Percentiles rank a stretch among this genome's conserved stretches.
Evolutionary conservation across 192 early-diverging fungal genomes (phyloP).

Genomic region (Jimgerdemannia flammicorona): DNA sequence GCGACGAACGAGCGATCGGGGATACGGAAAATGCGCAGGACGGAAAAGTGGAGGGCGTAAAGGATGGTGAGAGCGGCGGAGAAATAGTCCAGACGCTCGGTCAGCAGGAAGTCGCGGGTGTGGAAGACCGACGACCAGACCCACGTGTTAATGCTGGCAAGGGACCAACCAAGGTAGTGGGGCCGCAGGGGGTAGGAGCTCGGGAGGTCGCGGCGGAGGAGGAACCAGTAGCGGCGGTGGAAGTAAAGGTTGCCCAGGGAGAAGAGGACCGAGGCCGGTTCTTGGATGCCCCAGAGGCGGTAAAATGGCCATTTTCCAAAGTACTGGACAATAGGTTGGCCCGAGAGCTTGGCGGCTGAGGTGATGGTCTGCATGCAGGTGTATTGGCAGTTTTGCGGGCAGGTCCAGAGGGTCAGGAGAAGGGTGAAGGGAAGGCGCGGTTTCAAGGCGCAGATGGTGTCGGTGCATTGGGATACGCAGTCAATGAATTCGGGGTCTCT

Average conservation of each 20-base stretch:
- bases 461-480: background rate
- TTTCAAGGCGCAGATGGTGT: background rate
- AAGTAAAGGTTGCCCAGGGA: constrained; percentile 79
- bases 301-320: constrained; percentile 98
- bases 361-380: constrained; percentile 81
- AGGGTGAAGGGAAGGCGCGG: constrained; percentile 46
- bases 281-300: constrained; percentile 85
- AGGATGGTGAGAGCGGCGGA: constrained; percentile 78
- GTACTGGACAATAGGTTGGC: constrained; percentile 70
- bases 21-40: constrained; percentile 59
- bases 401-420: constrained; percentile 68
- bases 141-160: constrained; percentile 76
- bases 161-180: constrained; percentile 52
- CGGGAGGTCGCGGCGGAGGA: constrained; percentile 42
- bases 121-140: constrained; percentile 92
- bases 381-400: constrained; percentile 82
- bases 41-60: constrained; percentile 68
- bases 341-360: constrained; percentile 27
- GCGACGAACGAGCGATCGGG: constrained; percentile 22
- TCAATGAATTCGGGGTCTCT: background rate
- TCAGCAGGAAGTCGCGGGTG: constrained; percentile 75
- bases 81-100: constrained; percentile 95
- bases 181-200: constrained; percentile 52
- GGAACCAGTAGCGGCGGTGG: constrained; percentile 59
- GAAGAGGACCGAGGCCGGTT: constrained; percentile 93